Base-by-base conservation (phyloP, 306 rosid genomes). In the Vicia villosa region DNA sequence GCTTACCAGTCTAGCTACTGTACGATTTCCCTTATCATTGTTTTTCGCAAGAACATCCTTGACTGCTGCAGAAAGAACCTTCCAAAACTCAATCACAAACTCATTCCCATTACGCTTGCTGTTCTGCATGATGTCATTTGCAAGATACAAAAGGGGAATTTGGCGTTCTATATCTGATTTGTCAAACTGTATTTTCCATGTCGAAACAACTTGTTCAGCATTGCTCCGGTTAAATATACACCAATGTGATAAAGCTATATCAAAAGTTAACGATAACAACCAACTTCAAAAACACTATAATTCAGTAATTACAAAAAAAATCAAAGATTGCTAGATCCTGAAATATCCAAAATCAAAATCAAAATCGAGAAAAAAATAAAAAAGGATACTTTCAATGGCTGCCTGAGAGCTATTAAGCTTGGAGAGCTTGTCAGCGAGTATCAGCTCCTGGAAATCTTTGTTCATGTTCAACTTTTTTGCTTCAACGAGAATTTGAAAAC, bases 71-170 rank as follows among this genome's bases (percentile, higher is more conserved):
- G 99, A 96, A 74, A 94, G 96, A 83, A 91, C 86, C 77, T 86
- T 87, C 99, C 92, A 94, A 84, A 91, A 94, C 77, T 87, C 99
- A 0, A 88, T 57, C 64, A 94, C 95, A 80, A 94, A 94, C 63
- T 94, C 99, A 75, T 94, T 91, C 82, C 99, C 99, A 65, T 94
- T 94, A 16, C 91, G 87, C 82, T 78, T 94, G 77, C 97, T 90
- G 76, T 94, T 94, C 83, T 94, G 99, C 63, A 94, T 69, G 80
- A 94, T 91, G 85, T 94, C 99, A 82, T 94, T 94, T 6, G 99
- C 95, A 65, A 94, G 97, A 76, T 88, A 91, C 75, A 94, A 79
- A 68, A 94, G 95, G 60, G 92, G 92, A 40, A 91, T 87, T 78
- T 79, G 84, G 56, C 86, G 91, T 66, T 8, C 79, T 83, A 80